Conservation (phyloP, 331 rosid genomes). For the Stylosanthes scabra region DNA sequence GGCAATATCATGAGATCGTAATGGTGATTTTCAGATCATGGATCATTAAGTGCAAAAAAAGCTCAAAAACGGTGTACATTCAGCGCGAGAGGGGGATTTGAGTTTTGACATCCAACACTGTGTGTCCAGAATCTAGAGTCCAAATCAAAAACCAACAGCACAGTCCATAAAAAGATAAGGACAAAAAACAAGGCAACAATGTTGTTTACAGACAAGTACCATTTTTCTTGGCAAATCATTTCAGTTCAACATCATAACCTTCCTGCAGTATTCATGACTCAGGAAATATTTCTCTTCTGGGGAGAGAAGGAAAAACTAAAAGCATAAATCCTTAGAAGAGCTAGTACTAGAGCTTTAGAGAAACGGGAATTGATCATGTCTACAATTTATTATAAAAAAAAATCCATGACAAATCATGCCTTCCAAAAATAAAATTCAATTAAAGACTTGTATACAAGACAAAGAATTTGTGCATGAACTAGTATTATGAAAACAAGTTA, state of each 20-base stretch:
- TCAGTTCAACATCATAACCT: not conserved
- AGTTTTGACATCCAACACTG: not conserved
- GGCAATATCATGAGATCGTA: not conserved
- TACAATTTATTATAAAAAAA: not conserved
- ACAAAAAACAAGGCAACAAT: not conserved
- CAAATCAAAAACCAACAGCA: not conserved
- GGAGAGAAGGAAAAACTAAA: not conserved
- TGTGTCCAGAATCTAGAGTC: not conserved
- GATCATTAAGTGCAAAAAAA: conserved; percentile 1
- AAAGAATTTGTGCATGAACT: conserved; percentile 16
- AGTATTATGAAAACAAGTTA: conserved; percentile 12
- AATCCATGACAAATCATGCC: not conserved
- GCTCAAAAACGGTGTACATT: not conserved
- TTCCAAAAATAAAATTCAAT: conserved; percentile 14
- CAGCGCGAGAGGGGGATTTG: not conserved
- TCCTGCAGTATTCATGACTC: not conserved
- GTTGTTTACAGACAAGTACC: not conserved
- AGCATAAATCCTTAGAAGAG: not conserved
- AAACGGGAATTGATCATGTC: not conserved
- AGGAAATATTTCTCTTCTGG: not conserved
- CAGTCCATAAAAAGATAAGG: not conserved
- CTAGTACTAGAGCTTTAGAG: not conserved
- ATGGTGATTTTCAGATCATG: not conserved
- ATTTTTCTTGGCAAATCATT: conserved; percentile 24
- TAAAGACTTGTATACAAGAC: not conserved